Base-by-base conservation (phyloP, 176 grass and related monocot species). In the Triticum urartu region DNA sequence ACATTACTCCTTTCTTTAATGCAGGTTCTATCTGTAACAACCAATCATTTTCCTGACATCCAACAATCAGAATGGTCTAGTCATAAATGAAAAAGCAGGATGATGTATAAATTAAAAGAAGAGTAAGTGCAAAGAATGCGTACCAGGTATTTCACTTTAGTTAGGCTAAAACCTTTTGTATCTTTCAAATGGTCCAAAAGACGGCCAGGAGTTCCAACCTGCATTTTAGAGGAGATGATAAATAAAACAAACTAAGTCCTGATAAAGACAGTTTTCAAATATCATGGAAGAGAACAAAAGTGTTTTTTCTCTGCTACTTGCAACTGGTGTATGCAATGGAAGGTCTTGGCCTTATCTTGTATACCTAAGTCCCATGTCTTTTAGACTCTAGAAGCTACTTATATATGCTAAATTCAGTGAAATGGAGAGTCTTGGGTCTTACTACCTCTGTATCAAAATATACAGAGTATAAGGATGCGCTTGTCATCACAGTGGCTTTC, bases 201-300 rank as follows among this genome's bases (percentile, higher is more conserved):
- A 77, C 74, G 74, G 26, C 74, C 93, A 43, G 93, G 96, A 83
- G 96, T 94, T n/a, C 43, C 93, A 74, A 95, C 92, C 96, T 95
- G 81, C 30, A 79, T 91, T 90, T 85, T 52, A 33, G 86, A 75
- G 21, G 64, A 89, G 48, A 87, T 50, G 17, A 77, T 72, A 62
- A 13, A 22, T 20, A 81, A 68, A 80, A 82, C 5, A 83, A 63
- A 22, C 9, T 84, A 36, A 66, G 80, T 66, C 0, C 3, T 78
- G 11, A 66, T 87, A 18, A 30, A 75, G 13, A 32, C 1, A 52
- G 14, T 75, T 52, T 3, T 75, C 25, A 18, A 64, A 30, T 84
- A 34, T n/a, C 70, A 63, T 75, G 69, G 15, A 62, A 40, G 35
- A 63, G 35, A 58, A 83, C 11, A 10, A 58, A 72, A 63, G n/a